Evolutionary conservation across 108 stramenopile species (phyloP).

Genomic region (Stephanodiscus minutulus): DNA sequence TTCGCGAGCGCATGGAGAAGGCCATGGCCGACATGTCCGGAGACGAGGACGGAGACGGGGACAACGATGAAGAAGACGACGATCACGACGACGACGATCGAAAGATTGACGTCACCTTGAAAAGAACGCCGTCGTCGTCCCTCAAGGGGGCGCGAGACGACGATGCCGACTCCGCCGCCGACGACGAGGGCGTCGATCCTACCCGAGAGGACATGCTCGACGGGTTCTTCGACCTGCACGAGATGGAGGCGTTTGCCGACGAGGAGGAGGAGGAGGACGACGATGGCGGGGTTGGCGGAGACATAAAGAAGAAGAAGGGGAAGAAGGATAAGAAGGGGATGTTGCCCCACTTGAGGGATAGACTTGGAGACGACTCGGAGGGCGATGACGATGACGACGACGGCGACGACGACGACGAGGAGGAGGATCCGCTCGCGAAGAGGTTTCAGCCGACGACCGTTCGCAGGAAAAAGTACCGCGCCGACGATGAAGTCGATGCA

Average conservation of each 20-base stretch:
- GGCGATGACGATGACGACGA: conserved; percentile 57
- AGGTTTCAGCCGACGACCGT: conserved; percentile 35
- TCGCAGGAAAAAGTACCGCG: conserved; percentile 75
- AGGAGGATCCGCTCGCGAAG: conserved; percentile 37
- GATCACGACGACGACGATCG: conserved; percentile 9
- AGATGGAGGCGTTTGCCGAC: conserved; percentile 96
- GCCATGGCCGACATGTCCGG: conserved; percentile 77
- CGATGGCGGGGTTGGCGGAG: conserved; percentile 25
- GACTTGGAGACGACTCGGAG: conserved; percentile 50
- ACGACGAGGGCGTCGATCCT: conserved; percentile 60
- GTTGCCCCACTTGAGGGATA: conserved; percentile 64
- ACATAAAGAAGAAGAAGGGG: neutral
- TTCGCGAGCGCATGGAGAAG: conserved; percentile 81
- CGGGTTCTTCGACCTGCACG: conserved; percentile 93
- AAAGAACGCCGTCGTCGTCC: conserved; percentile 10
- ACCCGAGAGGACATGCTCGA: conserved; percentile 80
- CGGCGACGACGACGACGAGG: conserved; percentile 47
- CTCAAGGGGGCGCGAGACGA: neutral
- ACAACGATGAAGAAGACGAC: conserved; percentile 34
- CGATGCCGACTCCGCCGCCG: conserved; percentile 8
- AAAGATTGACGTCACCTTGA: conserved; percentile 41
- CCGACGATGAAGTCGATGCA: conserved; percentile 84
- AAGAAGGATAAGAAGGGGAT: conserved; percentile 3
- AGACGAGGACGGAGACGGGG: conserved; percentile 16
- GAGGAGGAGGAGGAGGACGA: conserved; percentile 81